phyloP scores from a whole-genome alignment of 2,329 filamentous ascomycete genomes.

The Pseudogymnoascus sp. region DNA sequence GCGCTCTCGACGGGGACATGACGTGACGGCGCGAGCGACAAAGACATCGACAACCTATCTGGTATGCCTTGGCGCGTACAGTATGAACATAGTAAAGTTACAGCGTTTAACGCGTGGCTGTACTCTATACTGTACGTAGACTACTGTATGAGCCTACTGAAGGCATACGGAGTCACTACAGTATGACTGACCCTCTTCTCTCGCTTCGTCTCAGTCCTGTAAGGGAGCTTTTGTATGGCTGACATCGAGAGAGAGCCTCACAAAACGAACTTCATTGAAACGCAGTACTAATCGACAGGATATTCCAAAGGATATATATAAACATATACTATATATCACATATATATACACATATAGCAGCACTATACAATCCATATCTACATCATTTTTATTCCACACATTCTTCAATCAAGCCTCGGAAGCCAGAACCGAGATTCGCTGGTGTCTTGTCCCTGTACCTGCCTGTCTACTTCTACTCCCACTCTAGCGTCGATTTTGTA shows the following conservation, averaged over 20 bases:
- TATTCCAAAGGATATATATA: not conserved
- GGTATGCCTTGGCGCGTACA: not conserved
- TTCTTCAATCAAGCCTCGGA: not conserved
- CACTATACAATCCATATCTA: not conserved
- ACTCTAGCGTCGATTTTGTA: not conserved
- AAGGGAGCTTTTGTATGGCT: not conserved
- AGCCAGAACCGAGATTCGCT: not conserved
- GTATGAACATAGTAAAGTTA: not conserved
- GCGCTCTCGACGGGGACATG: not conserved
- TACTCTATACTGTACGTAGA: not conserved
- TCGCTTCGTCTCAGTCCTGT: not conserved
- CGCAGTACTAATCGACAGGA: not conserved
- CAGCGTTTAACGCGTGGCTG: not conserved
- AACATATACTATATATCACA: slow-evolving; percentile 3
- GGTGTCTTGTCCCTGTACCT: not conserved
- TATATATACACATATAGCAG: not conserved
- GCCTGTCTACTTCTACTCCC: not conserved
- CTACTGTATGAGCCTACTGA: not conserved
- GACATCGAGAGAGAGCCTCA: not conserved
- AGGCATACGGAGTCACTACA: not conserved
- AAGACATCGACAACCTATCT: not conserved
- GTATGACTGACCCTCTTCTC: not conserved
- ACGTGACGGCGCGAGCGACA: not conserved
- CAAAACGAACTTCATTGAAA: slow-evolving; percentile 1
- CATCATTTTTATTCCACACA: not conserved